Evolutionary conservation across 257 asterid species (phyloP).

Genomic region (Solanum virginianum): DNA sequence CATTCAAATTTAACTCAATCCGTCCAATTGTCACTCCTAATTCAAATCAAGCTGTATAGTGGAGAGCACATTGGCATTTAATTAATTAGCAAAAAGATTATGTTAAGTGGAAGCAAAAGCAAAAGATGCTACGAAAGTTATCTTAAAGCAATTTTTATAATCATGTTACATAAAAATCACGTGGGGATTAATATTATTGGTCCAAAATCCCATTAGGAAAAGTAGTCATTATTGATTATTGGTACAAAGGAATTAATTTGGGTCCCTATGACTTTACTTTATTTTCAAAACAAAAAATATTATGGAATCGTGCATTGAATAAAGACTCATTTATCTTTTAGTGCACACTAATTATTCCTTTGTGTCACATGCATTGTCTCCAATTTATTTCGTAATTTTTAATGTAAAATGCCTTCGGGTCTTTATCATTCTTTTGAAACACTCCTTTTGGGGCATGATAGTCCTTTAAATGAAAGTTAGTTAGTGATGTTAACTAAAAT

Average conservation of each 20-base stretch:
- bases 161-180: constrained; percentile 8
- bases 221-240: not conserved
- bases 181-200: not conserved
- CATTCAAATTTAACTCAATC: rapidly evolving
- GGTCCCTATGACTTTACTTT: constrained; percentile 3
- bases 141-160: not conserved
- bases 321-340: not conserved
- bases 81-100: not conserved
- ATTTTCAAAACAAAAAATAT: not conserved
- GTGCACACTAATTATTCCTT: not conserved
- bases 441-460: not conserved
- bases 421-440: not conserved
- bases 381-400: not conserved
- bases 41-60: not conserved
- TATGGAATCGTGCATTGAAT: not conserved
- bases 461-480: no score
- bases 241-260: not conserved
- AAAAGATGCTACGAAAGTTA: not conserved
- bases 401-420: not conserved
- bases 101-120: not conserved
- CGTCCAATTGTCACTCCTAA: no score
- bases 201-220: not conserved
- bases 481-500: no score
- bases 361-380: not conserved
- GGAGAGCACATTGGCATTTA: not conserved